Conservation (phyloP, 2,329 filamentous ascomycete genomes). For the Exophiala lecanii-corni region DNA sequence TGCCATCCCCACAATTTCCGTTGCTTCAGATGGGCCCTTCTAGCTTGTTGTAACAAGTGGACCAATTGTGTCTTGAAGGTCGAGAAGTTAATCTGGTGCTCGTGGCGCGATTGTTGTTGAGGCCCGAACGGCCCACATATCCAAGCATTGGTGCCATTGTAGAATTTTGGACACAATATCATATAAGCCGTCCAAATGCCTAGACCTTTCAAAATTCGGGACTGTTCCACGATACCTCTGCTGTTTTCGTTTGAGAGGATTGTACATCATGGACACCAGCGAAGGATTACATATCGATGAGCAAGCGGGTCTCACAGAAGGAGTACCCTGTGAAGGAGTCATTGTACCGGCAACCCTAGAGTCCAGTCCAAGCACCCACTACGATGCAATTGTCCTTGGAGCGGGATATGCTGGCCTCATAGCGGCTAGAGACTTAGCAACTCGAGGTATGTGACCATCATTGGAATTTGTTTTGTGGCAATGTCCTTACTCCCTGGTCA, state of each 20-base stretch:
- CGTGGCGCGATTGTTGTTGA: too few relatives aligned
- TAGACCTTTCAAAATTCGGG: not conserved
- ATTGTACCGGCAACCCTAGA: not conserved
- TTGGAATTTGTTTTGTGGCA: too few relatives aligned
- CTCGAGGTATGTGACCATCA: slow-evolving; percentile 21
- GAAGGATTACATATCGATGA: not conserved
- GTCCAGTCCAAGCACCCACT: not conserved
- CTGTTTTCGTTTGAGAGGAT: too few relatives aligned
- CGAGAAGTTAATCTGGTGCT: too few relatives aligned
- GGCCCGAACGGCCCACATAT: too few relatives aligned
- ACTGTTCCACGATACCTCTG: not conserved
- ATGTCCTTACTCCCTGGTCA: slow-evolving; percentile 10
- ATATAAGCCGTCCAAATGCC: too few relatives aligned
- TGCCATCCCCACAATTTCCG: too few relatives aligned
- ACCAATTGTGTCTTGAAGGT: too few relatives aligned
- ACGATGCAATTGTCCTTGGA: slow-evolving; percentile 2
- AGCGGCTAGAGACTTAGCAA: slow-evolving; percentile 28
- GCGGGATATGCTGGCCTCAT: slow-evolving; percentile 31
- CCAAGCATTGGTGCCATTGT: too few relatives aligned
- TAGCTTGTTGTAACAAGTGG: too few relatives aligned
- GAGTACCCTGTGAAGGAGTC: slow-evolving; percentile 1
- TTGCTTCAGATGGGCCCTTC: too few relatives aligned
- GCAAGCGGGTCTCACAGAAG: not conserved
- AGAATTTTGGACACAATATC: too few relatives aligned
- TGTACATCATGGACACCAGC: slow-evolving; percentile 1